phyloP scores from a whole-genome alignment of 2,329 filamentous ascomycete species.

The Cercospora berteroae region DNA sequence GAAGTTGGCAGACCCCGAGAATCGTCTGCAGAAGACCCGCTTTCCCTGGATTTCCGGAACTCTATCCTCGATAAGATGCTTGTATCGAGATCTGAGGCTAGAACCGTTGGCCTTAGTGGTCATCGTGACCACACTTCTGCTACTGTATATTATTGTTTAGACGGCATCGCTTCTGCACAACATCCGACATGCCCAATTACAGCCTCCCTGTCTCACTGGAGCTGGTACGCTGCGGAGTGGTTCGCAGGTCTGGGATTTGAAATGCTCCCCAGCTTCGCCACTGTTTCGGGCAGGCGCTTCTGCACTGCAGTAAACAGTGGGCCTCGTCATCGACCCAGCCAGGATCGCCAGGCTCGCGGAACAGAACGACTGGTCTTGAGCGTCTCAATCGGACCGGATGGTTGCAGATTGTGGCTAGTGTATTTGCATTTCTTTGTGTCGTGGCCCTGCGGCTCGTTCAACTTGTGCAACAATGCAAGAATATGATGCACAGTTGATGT shows the following conservation, averaged over 20 bases:
- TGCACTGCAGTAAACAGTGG: background rate
- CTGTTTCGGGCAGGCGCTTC: background rate
- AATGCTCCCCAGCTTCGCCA: background rate
- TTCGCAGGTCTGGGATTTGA: background rate
- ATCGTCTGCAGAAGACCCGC: background rate
- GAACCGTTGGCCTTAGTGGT: background rate
- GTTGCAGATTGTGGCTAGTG: background rate
- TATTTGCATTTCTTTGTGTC: background rate
- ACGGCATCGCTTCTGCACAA: background rate
- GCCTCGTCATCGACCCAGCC: background rate
- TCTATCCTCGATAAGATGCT: constrained; percentile 10
- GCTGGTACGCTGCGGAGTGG: background rate
- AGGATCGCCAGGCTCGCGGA: too few relatives aligned
- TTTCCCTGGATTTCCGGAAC: background rate
- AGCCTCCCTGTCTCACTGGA: background rate
- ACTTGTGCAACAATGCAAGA: background rate
- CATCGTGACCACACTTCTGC: background rate
- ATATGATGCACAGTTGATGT: background rate
- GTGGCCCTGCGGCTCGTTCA: background rate
- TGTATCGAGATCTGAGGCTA: constrained; percentile 6
- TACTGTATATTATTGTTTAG: background rate
- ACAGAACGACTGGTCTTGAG: background rate
- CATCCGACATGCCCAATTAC: background rate
- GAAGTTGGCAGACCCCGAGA: constrained; percentile 6
- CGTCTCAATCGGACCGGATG: constrained; percentile 7